Evolutionary conservation across 768 basidiomycete genomes (phyloP).

Genomic region (Cubamyces sp.): DNA sequence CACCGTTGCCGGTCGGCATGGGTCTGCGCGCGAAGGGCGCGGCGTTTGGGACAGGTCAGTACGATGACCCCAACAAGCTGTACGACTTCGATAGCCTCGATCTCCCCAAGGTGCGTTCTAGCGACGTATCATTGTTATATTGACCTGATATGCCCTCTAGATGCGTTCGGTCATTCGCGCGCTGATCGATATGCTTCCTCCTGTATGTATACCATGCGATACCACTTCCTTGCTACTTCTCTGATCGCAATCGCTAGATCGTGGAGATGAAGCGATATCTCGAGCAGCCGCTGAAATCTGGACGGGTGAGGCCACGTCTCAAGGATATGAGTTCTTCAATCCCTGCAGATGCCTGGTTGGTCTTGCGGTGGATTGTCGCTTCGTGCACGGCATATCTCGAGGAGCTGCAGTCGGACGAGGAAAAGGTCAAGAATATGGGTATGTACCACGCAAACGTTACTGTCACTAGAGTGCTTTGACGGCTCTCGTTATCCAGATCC

Average conservation of each 20-base stretch:
- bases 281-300: conserved; percentile 50
- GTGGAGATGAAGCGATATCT: conserved; percentile 62
- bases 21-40: conserved; percentile 55
- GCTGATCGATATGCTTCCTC: conserved; percentile 51
- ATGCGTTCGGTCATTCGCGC: conserved; percentile 51
- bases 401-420: conserved; percentile 57
- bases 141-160: conserved; percentile 29
- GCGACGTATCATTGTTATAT: conserved; percentile 4
- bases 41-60: background rate
- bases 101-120: conserved; percentile 39
- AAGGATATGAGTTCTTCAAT: conserved; percentile 53
- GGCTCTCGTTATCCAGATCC: conserved; percentile 38
- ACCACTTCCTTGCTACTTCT: background rate
- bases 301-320: conserved; percentile 57
- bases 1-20: conserved; percentile 63
- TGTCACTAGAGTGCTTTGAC: background rate
- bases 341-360: conserved; percentile 64
- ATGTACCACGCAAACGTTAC: conserved; percentile 12
- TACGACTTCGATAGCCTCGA: conserved; percentile 57
- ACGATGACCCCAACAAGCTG: conserved; percentile 40
- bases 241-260: conserved; percentile 40
- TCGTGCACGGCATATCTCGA: conserved; percentile 76
- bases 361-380: conserved; percentile 72
- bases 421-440: conserved; percentile 60
- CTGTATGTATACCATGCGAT: conserved; percentile 41